Conservation (phyloP, 306 rosid species). For the Dryas octopetala region DNA sequence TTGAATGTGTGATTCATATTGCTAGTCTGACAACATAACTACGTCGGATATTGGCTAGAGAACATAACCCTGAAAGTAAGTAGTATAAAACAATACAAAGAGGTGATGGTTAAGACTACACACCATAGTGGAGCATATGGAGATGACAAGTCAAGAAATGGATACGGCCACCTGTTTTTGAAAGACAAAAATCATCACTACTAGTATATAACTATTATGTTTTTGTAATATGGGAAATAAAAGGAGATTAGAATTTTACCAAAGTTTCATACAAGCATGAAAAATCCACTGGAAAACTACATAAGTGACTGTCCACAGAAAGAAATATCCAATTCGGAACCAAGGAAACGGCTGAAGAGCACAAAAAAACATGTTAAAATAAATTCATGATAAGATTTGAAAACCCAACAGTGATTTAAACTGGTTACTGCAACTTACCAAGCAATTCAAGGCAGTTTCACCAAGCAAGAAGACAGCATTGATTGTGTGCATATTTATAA, state of each 20-base stretch:
- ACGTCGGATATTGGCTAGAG: no score
- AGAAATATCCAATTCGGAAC: slow-evolving; percentile 96
- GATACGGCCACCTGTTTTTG: slow-evolving; percentile 94
- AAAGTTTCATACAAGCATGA: slow-evolving; percentile 71
- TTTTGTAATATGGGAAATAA: not conserved
- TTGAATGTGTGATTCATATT: no score
- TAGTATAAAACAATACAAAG: slow-evolving; percentile 24
- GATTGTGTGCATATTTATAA: slow-evolving; percentile 74
- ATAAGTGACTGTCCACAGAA: slow-evolving; percentile 75
- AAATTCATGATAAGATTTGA: not conserved
- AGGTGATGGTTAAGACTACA: slow-evolving; percentile 1
- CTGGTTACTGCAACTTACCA: slow-evolving; percentile 46
- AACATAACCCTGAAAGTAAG: slow-evolving; percentile 4
- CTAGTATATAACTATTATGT: not conserved
- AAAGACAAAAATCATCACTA: slow-evolving; percentile 8
- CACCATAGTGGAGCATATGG: slow-evolving; percentile 82
- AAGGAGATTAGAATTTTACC: slow-evolving; percentile 48
- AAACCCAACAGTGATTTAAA: slow-evolving; percentile 10
- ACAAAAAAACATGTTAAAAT: not conserved
- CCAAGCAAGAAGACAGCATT: slow-evolving; percentile 90
- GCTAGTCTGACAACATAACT: no score
- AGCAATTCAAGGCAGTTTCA: slow-evolving; percentile 76
- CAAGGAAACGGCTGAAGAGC: slow-evolving; percentile 77
- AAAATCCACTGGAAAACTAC: slow-evolving; percentile 83
- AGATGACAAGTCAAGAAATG: slow-evolving; percentile 92